phyloP scores from a whole-genome alignment of 1,284 basidiomycete species.

The Ganoderma boninense region DNA sequence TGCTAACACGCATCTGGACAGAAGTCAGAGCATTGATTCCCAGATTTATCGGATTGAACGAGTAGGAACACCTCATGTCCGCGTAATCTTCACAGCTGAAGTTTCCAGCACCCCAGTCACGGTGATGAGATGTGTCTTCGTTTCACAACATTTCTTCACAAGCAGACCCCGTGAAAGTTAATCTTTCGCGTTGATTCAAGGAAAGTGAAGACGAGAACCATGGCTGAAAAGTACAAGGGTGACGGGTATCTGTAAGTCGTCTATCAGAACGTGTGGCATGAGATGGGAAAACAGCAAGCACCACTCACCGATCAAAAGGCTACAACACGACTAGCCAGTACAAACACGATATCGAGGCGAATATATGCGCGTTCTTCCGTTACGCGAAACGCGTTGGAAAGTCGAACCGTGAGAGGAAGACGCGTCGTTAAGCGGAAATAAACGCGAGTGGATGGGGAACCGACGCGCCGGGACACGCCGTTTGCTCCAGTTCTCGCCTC shows the following conservation, averaged over 20 bases:
- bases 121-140: background rate
- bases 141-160: background rate
- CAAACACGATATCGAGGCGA: background rate
- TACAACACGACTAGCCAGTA: background rate
- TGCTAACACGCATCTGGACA: background rate
- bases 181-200: background rate
- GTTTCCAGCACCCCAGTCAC: background rate
- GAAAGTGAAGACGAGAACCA: background rate
- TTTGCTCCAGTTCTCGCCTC: conserved; percentile 26
- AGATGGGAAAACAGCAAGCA: background rate
- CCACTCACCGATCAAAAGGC: background rate
- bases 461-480: conserved; percentile 24
- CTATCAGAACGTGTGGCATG: background rate
- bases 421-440: background rate
- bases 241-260: background rate
- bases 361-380: background rate
- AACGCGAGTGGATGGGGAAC: background rate
- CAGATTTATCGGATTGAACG: background rate
- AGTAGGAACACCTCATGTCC: background rate
- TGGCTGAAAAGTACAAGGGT: background rate
- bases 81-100: background rate
- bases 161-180: background rate
- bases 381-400: background rate
- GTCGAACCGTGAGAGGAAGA: conserved; percentile 2
- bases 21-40: background rate